These are phyloP conservation scores for Rusavskia elegans DNA, from an alignment of 495 filamentous ascomycete genomes.

Conservation along the genomic window DNA sequence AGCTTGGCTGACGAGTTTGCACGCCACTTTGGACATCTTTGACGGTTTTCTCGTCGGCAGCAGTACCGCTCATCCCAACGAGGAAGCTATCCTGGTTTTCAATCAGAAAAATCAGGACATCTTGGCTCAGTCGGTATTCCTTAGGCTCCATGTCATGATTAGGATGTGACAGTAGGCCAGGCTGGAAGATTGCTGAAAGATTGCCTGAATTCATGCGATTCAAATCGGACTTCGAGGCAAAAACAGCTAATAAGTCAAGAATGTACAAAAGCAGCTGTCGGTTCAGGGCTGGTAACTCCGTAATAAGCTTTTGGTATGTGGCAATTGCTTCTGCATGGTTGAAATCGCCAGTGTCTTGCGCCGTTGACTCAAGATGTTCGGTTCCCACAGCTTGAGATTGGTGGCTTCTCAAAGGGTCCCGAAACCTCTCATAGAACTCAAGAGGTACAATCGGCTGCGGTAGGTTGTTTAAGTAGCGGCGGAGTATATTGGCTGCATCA, in stretches of 20 bases:
- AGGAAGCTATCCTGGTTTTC: slow-evolving; percentile 87
- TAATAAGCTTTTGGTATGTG: slow-evolving; percentile 79
- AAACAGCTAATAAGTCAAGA: slow-evolving; percentile 92
- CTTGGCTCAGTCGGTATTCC: slow-evolving; percentile 89
- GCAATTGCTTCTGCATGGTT: slow-evolving; percentile 61
- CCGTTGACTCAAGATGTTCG: slow-evolving; percentile 39
- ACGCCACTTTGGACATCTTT: slow-evolving; percentile 64
- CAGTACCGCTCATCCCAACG: slow-evolving; percentile 89
- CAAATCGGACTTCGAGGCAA: slow-evolving; percentile 89
- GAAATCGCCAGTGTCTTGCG: slow-evolving; percentile 42
- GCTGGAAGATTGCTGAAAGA: slow-evolving; percentile 95
- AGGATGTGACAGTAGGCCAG: slow-evolving; percentile 87
- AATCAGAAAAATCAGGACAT: slow-evolving; percentile 94
- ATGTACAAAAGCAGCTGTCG: slow-evolving; percentile 93
- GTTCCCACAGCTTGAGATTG: slow-evolving; percentile 46
- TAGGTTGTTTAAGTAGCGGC: slow-evolving; percentile 86
- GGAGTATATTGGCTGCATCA: slow-evolving; percentile 92
- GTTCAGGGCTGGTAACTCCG: slow-evolving; percentile 83
- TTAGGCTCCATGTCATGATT: slow-evolving; percentile 85
- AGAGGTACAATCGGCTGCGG: slow-evolving; percentile 91
- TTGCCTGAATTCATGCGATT: slow-evolving; percentile 95
- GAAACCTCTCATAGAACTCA: slow-evolving; percentile 82
- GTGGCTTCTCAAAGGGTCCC: slow-evolving; percentile 66
- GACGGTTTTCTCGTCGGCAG: slow-evolving; percentile 71
- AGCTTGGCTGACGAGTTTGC: slow-evolving; percentile 32